Evolutionary conservation across 2,329 filamentous ascomycete species (phyloP).

Genomic region (Colletotrichum sp.): DNA sequence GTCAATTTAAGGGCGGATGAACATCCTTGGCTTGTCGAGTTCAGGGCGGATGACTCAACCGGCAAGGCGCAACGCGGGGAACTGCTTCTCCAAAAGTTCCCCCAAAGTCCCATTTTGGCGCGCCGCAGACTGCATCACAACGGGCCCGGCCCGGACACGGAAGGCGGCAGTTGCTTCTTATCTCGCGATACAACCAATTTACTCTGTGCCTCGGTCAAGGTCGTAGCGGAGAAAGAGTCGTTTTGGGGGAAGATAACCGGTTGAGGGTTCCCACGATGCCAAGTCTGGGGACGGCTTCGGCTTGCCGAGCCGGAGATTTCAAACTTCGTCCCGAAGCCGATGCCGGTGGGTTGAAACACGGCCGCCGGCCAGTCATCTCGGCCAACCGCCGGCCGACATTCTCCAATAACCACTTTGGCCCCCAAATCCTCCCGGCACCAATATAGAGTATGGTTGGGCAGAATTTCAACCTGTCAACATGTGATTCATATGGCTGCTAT

Average conservation of each 20-base stretch:
- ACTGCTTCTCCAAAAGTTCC: background rate
- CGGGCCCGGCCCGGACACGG: background rate
- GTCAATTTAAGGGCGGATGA: background rate
- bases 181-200: background rate
- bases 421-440: background rate
- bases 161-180: background rate
- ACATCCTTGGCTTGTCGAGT: background rate
- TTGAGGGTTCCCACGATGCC: background rate
- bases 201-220: background rate
- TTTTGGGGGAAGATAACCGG: background rate
- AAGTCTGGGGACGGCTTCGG: background rate
- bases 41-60: slow-evolving; percentile 1
- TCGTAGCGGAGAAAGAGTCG: background rate
- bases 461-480: background rate
- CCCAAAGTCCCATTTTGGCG: background rate
- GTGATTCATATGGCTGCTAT: background rate
- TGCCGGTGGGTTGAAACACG: background rate
- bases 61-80: background rate
- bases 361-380: background rate
- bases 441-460: background rate
- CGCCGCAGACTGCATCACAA: background rate
- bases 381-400: background rate
- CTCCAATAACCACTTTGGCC: background rate
- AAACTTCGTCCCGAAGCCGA: background rate
- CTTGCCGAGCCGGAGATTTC: background rate